Base-by-base conservation (phyloP, 768 basidiomycete genomes). In the Neoboletus subvelutipes region DNA sequence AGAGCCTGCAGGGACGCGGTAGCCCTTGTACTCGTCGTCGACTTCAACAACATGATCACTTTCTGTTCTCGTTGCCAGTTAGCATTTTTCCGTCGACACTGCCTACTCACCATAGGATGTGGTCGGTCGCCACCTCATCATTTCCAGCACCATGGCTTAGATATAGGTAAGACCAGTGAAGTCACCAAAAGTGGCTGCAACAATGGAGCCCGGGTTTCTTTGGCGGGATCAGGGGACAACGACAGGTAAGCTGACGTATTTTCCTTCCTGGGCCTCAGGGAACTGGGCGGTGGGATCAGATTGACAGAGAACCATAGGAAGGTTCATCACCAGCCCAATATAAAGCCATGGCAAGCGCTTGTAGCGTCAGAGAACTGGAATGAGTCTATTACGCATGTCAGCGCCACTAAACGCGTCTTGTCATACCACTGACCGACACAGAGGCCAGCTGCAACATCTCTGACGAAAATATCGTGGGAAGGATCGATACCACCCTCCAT, bases 391-490 rank as follows among this genome's bases (percentile, higher is more conserved):
- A 40, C 22, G 17, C 36, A 12, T 22, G 36, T 39, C n/a, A 39
- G 46, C 8, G 4, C 37, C 28, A 22, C 13, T 7, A 18, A 47
- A 54, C n/a, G 3, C 5, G 42, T 2, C 26, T 1, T 22, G 36
- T 39, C 20, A 13, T 18, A 17, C 36, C 24, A 22, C 53, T 12
- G 20, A 54, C 53, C 47, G 8, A 55, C 39, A 17, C 50, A 55
- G 33, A 50, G 29, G 24, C 54, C 54, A 50, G 47, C 47, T 15
- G 54, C 54, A 20, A 55, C 54, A 20, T 55, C 54, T 17, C 54
- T 50, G 18, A 41, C 46, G 26, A 50, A 49, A 7, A 20, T 29
- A 41, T 55, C 39, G 11, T 33, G 28, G 7, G 45, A 37, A 33
- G 12, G 20, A 40, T 50, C 17, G 31, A 41, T 26, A 26, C 31